Evolutionary conservation across 768 basidiomycete species (phyloP), one percentile per base, ranked within the genome.

Genomic region (Pulveroboletus sp.): DNA sequence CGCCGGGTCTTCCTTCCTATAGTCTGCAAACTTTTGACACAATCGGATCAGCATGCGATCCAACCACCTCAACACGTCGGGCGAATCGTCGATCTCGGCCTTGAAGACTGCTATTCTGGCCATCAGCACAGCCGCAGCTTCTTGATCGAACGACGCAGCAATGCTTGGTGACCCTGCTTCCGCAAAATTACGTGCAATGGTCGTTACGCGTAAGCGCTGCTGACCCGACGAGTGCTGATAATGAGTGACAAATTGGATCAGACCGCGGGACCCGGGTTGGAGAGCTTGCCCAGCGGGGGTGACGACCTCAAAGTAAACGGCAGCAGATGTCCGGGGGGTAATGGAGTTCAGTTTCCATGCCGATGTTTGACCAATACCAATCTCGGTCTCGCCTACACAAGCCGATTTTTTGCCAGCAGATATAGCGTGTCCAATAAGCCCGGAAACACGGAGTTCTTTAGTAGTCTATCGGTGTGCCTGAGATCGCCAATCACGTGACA

Each of bases 1-100:
- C 32, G 84, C 80, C 10, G 97, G 90, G 65, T 98, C 97, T 69
- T 98, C 97, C 74, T 98, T 98, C 60, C 94, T 76, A 64, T 98
- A 99, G 64, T 97, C 94, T 41, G 97, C 97, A 62, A 98, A 98
- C 75, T 98, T 99, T 75, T 98, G 97, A 72, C 97, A 99, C 23
- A 98, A 72, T 10, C 97, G 84, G 64, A 98, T 98, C 49, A 99
- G 79, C 97, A 99, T 99, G 49, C 97, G 79, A 73, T 99, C 97
- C 51, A 99, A 72, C 97, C 97, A 98, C 52, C 97, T 73, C 44
- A 99, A 73, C 27, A 98, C 95, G 65, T 99, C 97, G 0, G 97
- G 94, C 5, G 86, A 87, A 67, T 98, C 95, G 62, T 99, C 97
- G 54, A 98, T 93, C 71, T 98, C 97, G 21, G 97, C 95, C 70